Percentiles rank a stretch among this genome's conserved stretches.
phyloP scores from a whole-genome alignment of 2,329 filamentous ascomycete species.

The Penicillium thymicola region DNA sequence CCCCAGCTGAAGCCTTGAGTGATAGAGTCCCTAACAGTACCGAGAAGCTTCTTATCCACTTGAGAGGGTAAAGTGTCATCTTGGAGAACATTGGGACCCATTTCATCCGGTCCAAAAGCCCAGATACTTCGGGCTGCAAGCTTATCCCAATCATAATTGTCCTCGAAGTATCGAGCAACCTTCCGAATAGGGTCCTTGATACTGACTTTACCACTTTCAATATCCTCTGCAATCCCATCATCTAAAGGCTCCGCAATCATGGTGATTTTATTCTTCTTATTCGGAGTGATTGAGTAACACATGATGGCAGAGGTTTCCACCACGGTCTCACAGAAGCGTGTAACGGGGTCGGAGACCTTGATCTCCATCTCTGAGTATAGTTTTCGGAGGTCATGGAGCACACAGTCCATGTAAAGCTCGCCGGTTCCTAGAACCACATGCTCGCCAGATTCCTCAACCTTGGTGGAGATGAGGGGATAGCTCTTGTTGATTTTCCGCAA shows the following conservation, averaged over 20 bases:
- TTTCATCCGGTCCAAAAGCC: conserved; percentile 96
- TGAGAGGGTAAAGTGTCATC: conserved; percentile 94
- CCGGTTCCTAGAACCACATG: conserved; percentile 93
- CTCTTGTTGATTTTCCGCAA: conserved; percentile 96
- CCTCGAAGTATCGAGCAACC: conserved; percentile 94
- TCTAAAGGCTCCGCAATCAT: conserved; percentile 97
- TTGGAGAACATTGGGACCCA: conserved; percentile 90
- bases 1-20: conserved; percentile 97
- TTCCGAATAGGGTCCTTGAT: conserved; percentile 91
- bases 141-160: conserved; percentile 95
- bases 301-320: conserved; percentile 97
- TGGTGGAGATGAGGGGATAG: conserved; percentile 91
- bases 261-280: conserved; percentile 99
- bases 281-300: conserved; percentile 95
- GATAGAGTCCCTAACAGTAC: conserved; percentile 84
- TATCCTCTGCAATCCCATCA: conserved; percentile 90
- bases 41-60: conserved; percentile 87
- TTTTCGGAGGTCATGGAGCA: conserved; percentile 85
- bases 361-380: conserved; percentile 99
- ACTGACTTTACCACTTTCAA: conserved; percentile 83
- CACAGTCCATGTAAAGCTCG: conserved; percentile 99
- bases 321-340: conserved; percentile 95
- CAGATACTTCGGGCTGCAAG: conserved; percentile 92
- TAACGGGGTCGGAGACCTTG: conserved; percentile 97
- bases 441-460: conserved; percentile 96